Evolutionary conservation across 75 land plant species (phyloP), one percentile per base, ranked within the genome.

Genomic region (Sequoiadendron giganteum): DNA sequence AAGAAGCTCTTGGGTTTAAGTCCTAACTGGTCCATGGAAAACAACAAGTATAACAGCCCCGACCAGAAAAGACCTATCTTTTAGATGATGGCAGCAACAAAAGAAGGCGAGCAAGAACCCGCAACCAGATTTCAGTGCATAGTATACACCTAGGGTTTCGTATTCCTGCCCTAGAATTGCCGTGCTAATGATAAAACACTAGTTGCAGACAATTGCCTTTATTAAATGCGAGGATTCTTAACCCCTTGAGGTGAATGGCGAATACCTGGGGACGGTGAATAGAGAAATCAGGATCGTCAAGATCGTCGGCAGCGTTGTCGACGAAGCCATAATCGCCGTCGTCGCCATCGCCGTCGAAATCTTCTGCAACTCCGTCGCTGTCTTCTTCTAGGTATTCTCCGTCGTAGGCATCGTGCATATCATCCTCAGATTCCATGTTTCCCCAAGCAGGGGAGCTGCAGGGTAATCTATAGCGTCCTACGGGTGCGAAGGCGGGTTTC

Each of bases 361-460:
- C 76, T 30, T 73, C 36, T 32, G 36, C 76, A 10, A 73, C 76
- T 73, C 36, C 76, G 36, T 73, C 76, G 36, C 76, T 32, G 36
- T 73, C 76, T 48, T 82, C 84, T 30, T 82, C 84, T 2, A 45
- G 32, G 28, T 82, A 82, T 10, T 82, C 84, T 82, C 84, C 52
- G 30, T 82, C 84, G 32, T 82, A 82, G 14, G 84, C 48, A 82
- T 82, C 84, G 84, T 82, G 49, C 84, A 82, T 82, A 21, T 82
- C 84, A 11, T 82, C 84, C 32, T 82, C 84, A 13, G 84, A 82
- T 10, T 82, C 84, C 84, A 82, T 82, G 7, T 42, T 80, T 80
- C 47, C 47, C 43, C 2, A 43, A 10, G 9, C 34, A 77, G 82
- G 6, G 8, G 28, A 10, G 49, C 32, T 25, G n/a, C 52, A 47